phyloP scores from a whole-genome alignment of 2,329 filamentous ascomycete species.

The Penicillium brevicompactum region DNA sequence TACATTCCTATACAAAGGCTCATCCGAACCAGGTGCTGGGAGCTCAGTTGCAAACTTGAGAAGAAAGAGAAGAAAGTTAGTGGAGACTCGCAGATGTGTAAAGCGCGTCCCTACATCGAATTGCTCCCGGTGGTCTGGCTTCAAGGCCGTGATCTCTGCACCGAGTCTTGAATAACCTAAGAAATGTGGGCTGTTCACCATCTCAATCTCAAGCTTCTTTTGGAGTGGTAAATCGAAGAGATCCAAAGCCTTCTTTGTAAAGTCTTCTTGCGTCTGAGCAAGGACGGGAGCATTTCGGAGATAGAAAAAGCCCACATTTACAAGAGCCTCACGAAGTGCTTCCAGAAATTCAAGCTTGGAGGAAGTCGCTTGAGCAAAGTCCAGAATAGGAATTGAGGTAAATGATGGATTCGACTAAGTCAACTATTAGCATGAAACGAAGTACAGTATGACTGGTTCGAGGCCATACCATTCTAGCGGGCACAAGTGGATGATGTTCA shows the following conservation, averaged over 20 bases:
- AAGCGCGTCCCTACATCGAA: conserved; percentile 33
- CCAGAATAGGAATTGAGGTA: conserved; percentile 34
- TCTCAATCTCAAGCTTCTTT: conserved; percentile 53
- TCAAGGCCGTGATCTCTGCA: conserved; percentile 36
- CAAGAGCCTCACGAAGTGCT: conserved; percentile 33
- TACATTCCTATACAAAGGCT: conserved; percentile 39
- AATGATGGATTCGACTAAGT: conserved; percentile 18
- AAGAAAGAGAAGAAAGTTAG: conserved; percentile 18
- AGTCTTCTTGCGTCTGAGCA: conserved; percentile 20
- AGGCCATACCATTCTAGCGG: conserved; percentile 6
- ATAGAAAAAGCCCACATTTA: conserved; percentile 42
- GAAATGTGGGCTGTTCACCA: conserved; percentile 42
- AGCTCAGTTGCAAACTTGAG: conserved; percentile 39
- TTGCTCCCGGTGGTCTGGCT: conserved; percentile 38
- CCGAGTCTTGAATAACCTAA: conserved; percentile 40
- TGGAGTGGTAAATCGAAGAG: conserved; percentile 49
- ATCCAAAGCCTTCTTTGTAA: conserved; percentile 42
- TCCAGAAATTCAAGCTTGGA: conserved; percentile 29
- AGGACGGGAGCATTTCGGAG: conserved; percentile 33
- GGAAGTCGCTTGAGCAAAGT: conserved; percentile 27
- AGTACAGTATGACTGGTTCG: background rate
- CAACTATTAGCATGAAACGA: background rate
- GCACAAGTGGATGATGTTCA: background rate
- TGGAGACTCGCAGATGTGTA: conserved; percentile 25
- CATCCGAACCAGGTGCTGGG: conserved; percentile 35